Conservation (phyloP, 2,329 filamentous ascomycete species). For the Tolypocladium cylindrosporum region DNA sequence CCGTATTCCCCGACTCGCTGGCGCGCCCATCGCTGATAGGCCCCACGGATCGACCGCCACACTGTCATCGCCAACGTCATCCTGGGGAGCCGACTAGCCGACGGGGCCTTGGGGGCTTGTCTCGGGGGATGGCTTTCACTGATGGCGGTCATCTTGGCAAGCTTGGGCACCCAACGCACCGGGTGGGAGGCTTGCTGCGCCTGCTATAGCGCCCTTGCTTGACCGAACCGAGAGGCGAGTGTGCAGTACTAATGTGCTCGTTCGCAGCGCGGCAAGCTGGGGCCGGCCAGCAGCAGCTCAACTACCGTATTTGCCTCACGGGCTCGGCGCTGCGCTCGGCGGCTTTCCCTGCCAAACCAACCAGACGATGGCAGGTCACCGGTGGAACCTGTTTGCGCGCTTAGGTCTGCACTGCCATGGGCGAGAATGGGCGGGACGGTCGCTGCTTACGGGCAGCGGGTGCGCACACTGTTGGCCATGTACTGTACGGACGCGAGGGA, state of each 20-base stretch:
- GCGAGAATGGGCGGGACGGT: not conserved
- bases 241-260: not conserved
- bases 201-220: not conserved
- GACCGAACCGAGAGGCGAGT: not conserved
- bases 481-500: not conserved
- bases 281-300: not conserved
- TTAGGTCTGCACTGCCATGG: not conserved
- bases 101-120: not conserved
- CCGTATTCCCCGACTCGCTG: no score
- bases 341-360: not conserved
- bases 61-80: not conserved
- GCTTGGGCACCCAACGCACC: no score
- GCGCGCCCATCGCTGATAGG: not conserved
- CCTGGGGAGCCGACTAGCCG: not conserved
- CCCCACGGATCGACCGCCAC: not conserved
- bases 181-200: not conserved
- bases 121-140: no score
- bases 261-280: not conserved
- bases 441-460: not conserved
- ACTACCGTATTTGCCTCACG: not conserved
- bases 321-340: not conserved
- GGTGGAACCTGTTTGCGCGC: not conserved
- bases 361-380: not conserved
- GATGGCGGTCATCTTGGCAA: no score
- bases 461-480: not conserved